Evolutionary conservation across 2,329 filamentous ascomycete genomes (phyloP), one percentile per base, ranked within the genome.

Genomic region (Boeremia exigua): DNA sequence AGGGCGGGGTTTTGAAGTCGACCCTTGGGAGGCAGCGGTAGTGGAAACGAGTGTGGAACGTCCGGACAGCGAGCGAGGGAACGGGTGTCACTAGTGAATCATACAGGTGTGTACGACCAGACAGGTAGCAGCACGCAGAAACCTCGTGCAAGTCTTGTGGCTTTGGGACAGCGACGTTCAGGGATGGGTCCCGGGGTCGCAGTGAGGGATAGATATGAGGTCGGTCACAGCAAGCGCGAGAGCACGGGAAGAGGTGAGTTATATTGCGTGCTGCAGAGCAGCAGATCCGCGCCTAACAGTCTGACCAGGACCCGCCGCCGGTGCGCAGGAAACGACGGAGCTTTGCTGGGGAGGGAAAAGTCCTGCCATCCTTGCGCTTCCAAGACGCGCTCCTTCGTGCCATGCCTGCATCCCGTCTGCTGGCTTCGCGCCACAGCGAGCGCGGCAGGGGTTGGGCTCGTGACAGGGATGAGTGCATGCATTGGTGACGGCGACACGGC

Each of bases 11-110:
- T 65, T 60, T 62, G 56, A 54, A 51, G 58, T 55, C 50, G 53
- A 60, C 48, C 25, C 50, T 52, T 59, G 53, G 59, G 56, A 48
- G 62, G 53, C 55, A 60, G 62, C 54, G 53, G 61, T 59, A 57
- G 62, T 64, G 65, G 66, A 68, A 73, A 66, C 70, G 69, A 72
- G 64, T 63, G 70, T 72, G 65, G 54, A 67, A 67, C 62, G 62
- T 54, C 51, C 60, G 60, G 55, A 60, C 58, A 56, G 62, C 60
- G 54, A 59, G 58, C 57, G 60, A 63, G 54, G 60, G 54, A 60
- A 67, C 58, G 61, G 63, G 66, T 67, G 66, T 66, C 63, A 71
- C 53, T 56, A 56, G 53, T 51, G 47, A 38, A 51, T 51, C 48
- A 51, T 51, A 51, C 53, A 47, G 28, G 23, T 37, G 17, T 55